Percentiles rank a stretch among this genome's conserved stretches.
Evolutionary conservation across 1,139 yeast species (phyloP).

Genomic region (Yamadazyma friedrichii): DNA sequence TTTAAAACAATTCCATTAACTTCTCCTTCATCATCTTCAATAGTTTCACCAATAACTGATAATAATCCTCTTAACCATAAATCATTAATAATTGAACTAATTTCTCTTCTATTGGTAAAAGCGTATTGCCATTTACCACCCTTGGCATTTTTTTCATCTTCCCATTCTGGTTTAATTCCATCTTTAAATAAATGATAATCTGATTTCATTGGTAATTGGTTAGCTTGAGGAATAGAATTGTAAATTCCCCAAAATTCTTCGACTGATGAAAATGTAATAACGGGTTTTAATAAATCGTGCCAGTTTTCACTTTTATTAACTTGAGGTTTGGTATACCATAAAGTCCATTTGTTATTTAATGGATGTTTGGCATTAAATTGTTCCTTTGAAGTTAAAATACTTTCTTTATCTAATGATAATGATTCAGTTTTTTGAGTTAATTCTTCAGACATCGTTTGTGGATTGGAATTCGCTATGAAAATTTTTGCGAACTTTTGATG

Average conservation of each 20-base stretch:
- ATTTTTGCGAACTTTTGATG: slow-evolving; percentile 14
- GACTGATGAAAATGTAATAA: slow-evolving; percentile 85
- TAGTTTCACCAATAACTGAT: slow-evolving; percentile 94
- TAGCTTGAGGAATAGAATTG: slow-evolving; percentile 91
- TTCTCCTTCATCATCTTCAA: slow-evolving; percentile 84
- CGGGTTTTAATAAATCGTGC: slow-evolving; percentile 92
- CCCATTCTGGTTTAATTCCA: slow-evolving; percentile 98
- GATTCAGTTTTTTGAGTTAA: slow-evolving; percentile 54
- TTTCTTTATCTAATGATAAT: slow-evolving; percentile 49
- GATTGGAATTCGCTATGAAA: slow-evolving; percentile 8
- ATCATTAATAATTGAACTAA: slow-evolving; percentile 69
- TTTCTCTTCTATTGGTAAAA: slow-evolving; percentile 67
- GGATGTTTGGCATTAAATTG: slow-evolving; percentile 88
- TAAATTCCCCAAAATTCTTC: slow-evolving; percentile 99
- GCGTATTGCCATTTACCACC: slow-evolving; percentile 92
- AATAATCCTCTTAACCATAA: slow-evolving; percentile 91
- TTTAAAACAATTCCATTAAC: slow-evolving; percentile 94
- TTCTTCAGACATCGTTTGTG: slow-evolving; percentile 35
- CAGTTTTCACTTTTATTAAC: slow-evolving; percentile 79
- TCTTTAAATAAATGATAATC: slow-evolving; percentile 95
- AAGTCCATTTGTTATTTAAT: slow-evolving; percentile 88
- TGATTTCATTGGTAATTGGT: slow-evolving; percentile 86
- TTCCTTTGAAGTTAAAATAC: slow-evolving; percentile 66
- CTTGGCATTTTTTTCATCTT: slow-evolving; percentile 78
- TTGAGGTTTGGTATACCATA: slow-evolving; percentile 97